phyloP scores from a whole-genome alignment of 108 stramenopile species.

The Aurantiochytrium sp. region DNA sequence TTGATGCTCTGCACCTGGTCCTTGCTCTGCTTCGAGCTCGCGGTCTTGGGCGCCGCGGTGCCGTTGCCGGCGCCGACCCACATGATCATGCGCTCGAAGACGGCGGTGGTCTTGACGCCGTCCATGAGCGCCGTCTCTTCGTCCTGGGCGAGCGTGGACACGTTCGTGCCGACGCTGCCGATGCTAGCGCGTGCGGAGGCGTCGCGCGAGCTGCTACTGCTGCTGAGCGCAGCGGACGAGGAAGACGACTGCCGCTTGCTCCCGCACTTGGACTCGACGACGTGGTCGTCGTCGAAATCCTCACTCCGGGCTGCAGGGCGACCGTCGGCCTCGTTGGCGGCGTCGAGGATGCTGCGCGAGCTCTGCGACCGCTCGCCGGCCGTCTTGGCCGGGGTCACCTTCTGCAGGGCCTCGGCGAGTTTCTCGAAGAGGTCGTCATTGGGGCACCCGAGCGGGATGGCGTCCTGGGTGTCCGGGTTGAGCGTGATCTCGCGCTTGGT shows the following conservation, averaged over 20 bases:
- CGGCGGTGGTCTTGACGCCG: constrained; percentile 1
- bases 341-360: neutral
- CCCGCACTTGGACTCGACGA: neutral
- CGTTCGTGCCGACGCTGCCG: neutral
- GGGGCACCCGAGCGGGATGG: neutral
- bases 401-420: neutral
- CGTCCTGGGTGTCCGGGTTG: neutral
- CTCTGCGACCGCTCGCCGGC: neutral
- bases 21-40: neutral
- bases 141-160: neutral
- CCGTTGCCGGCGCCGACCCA: neutral
- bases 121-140: neutral
- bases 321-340: too few relatives aligned
- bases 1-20: constrained; percentile 28
- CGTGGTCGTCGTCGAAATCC: neutral
- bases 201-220: too few relatives aligned
- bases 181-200: neutral
- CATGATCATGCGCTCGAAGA: constrained; percentile 29
- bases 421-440: neutral
- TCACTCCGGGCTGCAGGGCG: too few relatives aligned
- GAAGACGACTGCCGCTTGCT: neutral
- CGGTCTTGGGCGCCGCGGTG: neutral
- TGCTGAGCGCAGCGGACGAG: too few relatives aligned
- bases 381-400: neutral
- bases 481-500: neutral